A percentile compares a stretch with the other conserved stretches of the same genome.
phyloP scores from a whole-genome alignment of 257 asterid genomes.

The Ophiorrhiza pumila region DNA sequence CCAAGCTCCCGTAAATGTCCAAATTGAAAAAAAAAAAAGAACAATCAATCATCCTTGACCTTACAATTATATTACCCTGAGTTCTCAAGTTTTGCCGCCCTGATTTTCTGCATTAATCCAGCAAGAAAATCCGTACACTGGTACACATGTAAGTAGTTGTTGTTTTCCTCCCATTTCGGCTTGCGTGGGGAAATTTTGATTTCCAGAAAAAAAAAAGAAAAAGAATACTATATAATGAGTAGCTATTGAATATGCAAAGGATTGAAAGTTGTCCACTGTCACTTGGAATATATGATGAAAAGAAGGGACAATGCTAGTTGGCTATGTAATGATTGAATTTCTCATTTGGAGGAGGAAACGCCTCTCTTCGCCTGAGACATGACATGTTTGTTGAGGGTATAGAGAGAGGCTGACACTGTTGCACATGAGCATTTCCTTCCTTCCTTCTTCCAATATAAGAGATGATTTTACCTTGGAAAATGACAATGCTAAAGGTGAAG shows the following conservation, averaged over 20 bases:
- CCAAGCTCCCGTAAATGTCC: too few relatives aligned
- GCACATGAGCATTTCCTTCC: too few relatives aligned
- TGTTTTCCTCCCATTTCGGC: too few relatives aligned
- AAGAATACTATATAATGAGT: background rate
- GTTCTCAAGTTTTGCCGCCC: too few relatives aligned
- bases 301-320: background rate
- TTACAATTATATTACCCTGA: too few relatives aligned
- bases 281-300: background rate
- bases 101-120: too few relatives aligned
- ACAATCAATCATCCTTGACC: too few relatives aligned
- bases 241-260: background rate
- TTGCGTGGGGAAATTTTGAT: too few relatives aligned
- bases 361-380: background rate
- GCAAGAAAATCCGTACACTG: background rate
- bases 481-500: conserved; percentile 14
- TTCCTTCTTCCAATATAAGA: too few relatives aligned
- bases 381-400: conserved; percentile 14
- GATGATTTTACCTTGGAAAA: conserved; percentile 3
- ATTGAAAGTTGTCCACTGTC: background rate
- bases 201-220: background rate
- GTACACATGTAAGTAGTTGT: background rate
- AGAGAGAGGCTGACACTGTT: background rate
- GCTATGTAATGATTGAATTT: background rate
- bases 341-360: background rate
- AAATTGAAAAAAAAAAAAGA: too few relatives aligned